Base-by-base conservation (phyloP, 176 grass and related monocot species). In the Olyra latifolia region DNA sequence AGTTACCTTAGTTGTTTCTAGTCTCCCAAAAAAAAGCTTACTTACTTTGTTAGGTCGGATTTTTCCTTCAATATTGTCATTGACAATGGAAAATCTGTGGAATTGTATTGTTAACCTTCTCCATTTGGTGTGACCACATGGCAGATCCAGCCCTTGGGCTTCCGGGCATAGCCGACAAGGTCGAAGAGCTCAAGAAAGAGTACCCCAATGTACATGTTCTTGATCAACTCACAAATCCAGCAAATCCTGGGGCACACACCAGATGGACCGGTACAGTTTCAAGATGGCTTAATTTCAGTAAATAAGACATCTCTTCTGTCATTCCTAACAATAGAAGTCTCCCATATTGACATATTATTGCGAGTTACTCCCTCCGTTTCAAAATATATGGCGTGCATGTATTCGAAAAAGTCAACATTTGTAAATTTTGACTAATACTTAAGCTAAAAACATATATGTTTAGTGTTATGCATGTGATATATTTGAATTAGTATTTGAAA, bases 231-330 rank as follows among this genome's bases (percentile, higher is more conserved):
- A 0, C 49, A 0, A 92, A 96, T 85, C 52, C 67, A 58, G 93
- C 90, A 79, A 96, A 96, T 92, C 63, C 81, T 25, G 78, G 88
- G 1, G 93, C 93, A 46, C 90, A 92, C 25, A 78, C 88, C 48
- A 80, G 42, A 69, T 75, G 85, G 70, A 96, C 93, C 54, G 93
- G 93, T 96, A 90, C 12, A 15, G 30, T 43, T 66, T 38, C 29
- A 58, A 22, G 16, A 48, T 49, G 20, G 69, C 17, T 69, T 74
- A 3, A 56, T 44, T 12, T 66, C 61, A 30, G 61, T 57, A 50
- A 59, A 71, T 4, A 81, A 10, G 7, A 62, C 23, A 41, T 10
- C 32, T 11, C 3, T 66, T 66, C 2, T 8, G 29, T 66, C 3
- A 64, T 8, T 35, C 28, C 2, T 64, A 64, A 38, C 0, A 64